Evolutionary conservation across 2,329 filamentous ascomycete genomes (phyloP), one percentile per base, ranked within the genome.

Genomic region (Lecanicillium sp.): DNA sequence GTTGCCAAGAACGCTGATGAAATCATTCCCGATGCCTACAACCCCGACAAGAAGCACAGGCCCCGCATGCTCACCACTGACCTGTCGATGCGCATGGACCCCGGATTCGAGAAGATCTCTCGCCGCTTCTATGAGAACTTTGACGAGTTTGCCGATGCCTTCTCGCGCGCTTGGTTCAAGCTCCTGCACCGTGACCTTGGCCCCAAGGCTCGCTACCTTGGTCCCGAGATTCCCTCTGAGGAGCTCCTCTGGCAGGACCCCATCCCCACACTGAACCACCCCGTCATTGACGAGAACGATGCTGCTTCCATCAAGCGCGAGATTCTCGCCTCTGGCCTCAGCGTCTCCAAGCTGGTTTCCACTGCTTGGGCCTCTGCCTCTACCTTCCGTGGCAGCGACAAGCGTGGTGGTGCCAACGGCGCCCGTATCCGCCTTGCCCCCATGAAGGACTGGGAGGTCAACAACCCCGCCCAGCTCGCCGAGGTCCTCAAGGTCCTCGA

Each of bases 361-460:
- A 71, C 73, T 9, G 81, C 82, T 17, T 86, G 79, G 76, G 77
- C 77, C 1, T 76, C 82, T 0, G 80, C 81, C 17, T 80, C 81
- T 3, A 80, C 79, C 20, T 86, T 81, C 77, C 81, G 82, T 44
- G 73, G 78, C 49, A 74, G 77, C 49, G 84, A 89, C 68, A 88
- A 88, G 76, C 84, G 84, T 48, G 84, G 84, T 49, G 84, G 84
- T 54, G 84, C 84, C 62, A 89, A 89, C 52, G 84, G 84, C 51
- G 83, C 76, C 12, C 83, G 84, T 50, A 85, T 89, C 51, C 79
- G 81, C 25, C 80, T 89, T 9, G 67, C 71, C 45, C 84, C 84
- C 17, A 79, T 84, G 64, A 78, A 77, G 51, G 66, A 75, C 58
- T 89, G 84, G 83, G 62, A 75, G 53, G 72, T 79, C 55, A 89